Evolutionary conservation across 2,329 filamentous ascomycete genomes (phyloP).

Genomic region (Neofusicoccum laricinum): DNA sequence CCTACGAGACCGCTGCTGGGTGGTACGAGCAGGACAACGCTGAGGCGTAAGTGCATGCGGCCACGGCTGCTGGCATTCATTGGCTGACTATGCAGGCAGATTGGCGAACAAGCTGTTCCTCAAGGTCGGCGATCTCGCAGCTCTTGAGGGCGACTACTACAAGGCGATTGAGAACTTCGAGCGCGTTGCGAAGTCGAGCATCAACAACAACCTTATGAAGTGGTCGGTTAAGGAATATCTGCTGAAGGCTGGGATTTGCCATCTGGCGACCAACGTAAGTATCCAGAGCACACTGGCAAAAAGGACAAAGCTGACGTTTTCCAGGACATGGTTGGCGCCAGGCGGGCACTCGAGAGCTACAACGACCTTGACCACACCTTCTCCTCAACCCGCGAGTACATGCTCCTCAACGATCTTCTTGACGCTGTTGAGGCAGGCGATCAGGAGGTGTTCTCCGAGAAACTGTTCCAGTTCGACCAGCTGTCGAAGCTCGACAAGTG

Average conservation of each 20-base stretch:
- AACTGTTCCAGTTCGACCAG: constrained; percentile 82
- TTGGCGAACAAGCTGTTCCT: constrained; percentile 91
- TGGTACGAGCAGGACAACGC: constrained; percentile 89
- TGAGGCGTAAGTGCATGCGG: constrained; percentile 60
- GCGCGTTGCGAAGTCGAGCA: constrained; percentile 71
- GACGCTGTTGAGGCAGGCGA: constrained; percentile 74
- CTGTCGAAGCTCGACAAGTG: constrained; percentile 93
- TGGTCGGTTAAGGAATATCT: constrained; percentile 96
- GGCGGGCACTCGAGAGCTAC: constrained; percentile 79
- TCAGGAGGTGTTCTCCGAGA: constrained; percentile 79
- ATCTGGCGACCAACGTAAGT: constrained; percentile 62
- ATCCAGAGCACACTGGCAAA: not conserved
- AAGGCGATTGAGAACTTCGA: constrained; percentile 68
- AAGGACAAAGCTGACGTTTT: not conserved
- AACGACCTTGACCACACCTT: constrained; percentile 63
- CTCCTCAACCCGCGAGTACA: constrained; percentile 71
- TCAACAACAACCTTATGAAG: constrained; percentile 89
- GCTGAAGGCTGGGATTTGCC: constrained; percentile 89
- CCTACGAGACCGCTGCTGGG: constrained; percentile 75
- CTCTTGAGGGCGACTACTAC: constrained; percentile 78
- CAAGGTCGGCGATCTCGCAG: constrained; percentile 85
- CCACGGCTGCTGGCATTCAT: not conserved
- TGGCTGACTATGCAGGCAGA: constrained; percentile 41
- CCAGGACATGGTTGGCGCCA: constrained; percentile 72
- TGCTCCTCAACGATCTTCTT: constrained; percentile 74